Evolutionary conservation across 2,329 filamentous ascomycete genomes (phyloP), one percentile per base, ranked within the genome.

Genomic region (Penicillium paneum): DNA sequence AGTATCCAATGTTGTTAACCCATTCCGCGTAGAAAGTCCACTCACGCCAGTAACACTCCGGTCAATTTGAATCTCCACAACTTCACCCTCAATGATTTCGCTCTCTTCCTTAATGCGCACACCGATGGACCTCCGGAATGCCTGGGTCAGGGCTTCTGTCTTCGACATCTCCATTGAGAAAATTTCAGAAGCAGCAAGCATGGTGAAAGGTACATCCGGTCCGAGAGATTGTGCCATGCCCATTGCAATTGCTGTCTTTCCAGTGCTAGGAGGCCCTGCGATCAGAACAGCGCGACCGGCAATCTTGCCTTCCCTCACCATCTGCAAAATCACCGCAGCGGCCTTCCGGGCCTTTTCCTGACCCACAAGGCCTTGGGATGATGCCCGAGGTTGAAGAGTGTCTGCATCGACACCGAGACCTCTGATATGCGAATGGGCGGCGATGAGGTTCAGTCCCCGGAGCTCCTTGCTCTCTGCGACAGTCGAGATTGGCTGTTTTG

Each of bases 101-200:
- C 91, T 97, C 79, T 99, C 94, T 73, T 99, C 94, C 75, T 96
- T 97, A 78, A 99, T 99, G 60, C 94, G 85, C 56, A 99, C 94
- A 50, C 93, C 94, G 67, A 99, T 99, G 38, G 91, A 97, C 74
- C 97, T 97, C 68, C 94, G 88, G 79, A 99, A 97, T n/a, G 94
- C 93, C 75, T 99, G 94, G 51, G 93, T 97, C 34, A 99, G 85
- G 47, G 94, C 93, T 76, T 99, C 94, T 35, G 94, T 99, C 80
- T 99, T 99, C 67, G 91, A 96, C 93, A 99, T 97, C 76, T 99
- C 94, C 69, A 97, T 84, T 26, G 92, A 97, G 79, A 97, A 99
- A 68, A 99, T 97, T 74, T 99, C 94, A 55, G 92, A 96, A 13
- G 92, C 91, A 40, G 94, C 91, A 60, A 97, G 87, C 77, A 91